A percentile compares a stretch with the other conserved stretches of the same genome.
These are phyloP conservation scores for Funneliformis caledonium DNA, from an alignment of 371 early-diverging fungal species.

Conservation along the genomic window DNA sequence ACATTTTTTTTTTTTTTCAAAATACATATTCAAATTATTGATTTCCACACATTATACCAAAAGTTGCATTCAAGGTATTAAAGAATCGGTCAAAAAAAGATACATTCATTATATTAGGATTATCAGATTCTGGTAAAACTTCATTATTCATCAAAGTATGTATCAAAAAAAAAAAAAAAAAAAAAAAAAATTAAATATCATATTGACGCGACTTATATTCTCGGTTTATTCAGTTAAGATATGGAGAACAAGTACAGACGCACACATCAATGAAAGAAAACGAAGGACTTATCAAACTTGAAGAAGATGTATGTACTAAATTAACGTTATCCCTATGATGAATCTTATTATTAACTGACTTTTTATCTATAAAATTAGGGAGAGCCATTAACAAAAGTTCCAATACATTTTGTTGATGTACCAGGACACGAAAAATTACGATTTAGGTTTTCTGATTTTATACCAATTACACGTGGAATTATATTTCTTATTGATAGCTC, in stretches of 20 bases:
- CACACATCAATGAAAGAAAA: constrained; percentile 80
- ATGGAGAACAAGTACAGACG: constrained; percentile 57
- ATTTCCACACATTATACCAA: background rate
- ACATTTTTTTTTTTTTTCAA: background rate
- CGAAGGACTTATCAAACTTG: constrained; percentile 58
- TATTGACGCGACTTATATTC: background rate
- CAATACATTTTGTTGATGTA: constrained; percentile 76
- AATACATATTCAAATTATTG: background rate
- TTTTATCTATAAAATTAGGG: background rate
- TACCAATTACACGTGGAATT: constrained; percentile 71
- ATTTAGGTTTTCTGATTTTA: constrained; percentile 69
- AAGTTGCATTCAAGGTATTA: background rate
- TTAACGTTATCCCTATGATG: background rate
- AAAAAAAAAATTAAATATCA: background rate
- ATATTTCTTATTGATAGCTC: constrained; percentile 84
- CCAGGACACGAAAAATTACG: constrained; percentile 89
- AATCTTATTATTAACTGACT: background rate
- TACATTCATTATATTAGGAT: constrained; percentile 60
- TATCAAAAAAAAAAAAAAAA: background rate
- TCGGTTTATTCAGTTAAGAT: constrained; percentile 52
- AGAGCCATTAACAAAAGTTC: constrained; percentile 43
- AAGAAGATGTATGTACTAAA: constrained; percentile 28
- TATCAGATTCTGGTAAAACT: constrained; percentile 69
- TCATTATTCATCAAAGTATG: constrained; percentile 58
- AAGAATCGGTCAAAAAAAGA: constrained; percentile 24